Conservation (phyloP, 2,329 filamentous ascomycete species). For the Colletotrichum sp. region DNA sequence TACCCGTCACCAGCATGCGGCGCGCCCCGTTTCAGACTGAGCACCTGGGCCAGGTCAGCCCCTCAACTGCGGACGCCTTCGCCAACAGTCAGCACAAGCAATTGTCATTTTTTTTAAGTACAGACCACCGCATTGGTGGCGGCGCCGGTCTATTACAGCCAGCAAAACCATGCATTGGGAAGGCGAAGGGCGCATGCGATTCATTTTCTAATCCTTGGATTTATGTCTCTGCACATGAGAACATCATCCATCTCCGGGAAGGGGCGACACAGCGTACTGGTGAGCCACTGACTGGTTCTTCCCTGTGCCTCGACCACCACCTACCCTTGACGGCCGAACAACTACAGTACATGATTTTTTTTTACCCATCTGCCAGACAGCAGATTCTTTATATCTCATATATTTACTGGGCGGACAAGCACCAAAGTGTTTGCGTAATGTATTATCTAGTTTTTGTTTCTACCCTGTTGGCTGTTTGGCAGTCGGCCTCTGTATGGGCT, state of each 20-base stretch:
- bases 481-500: not conserved
- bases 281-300: not conserved
- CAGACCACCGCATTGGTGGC: not conserved
- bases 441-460: conserved; percentile 7
- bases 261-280: not conserved
- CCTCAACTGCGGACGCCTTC: not conserved
- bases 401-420: not conserved
- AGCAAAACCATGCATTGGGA: conserved; percentile 11
- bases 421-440: conserved; percentile 10
- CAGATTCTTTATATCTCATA: conserved; percentile 7
- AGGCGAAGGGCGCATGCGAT: not conserved
- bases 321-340: conserved; percentile 2
- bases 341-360: conserved; percentile 5
- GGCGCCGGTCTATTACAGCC: not conserved
- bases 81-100: not conserved
- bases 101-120: not conserved
- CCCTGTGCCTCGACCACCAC: not conserved
- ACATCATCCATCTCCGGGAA: not conserved
- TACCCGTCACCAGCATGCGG: conserved; percentile 14
- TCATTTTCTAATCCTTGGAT: not conserved
- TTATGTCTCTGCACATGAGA: not conserved
- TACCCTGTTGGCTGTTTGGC: not conserved
- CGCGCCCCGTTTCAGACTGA: conserved; percentile 13
- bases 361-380: not conserved
- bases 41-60: conserved; percentile 2